Evolutionary conservation across 305 asterid species (phyloP).

Genomic region (Withania somnifera): DNA sequence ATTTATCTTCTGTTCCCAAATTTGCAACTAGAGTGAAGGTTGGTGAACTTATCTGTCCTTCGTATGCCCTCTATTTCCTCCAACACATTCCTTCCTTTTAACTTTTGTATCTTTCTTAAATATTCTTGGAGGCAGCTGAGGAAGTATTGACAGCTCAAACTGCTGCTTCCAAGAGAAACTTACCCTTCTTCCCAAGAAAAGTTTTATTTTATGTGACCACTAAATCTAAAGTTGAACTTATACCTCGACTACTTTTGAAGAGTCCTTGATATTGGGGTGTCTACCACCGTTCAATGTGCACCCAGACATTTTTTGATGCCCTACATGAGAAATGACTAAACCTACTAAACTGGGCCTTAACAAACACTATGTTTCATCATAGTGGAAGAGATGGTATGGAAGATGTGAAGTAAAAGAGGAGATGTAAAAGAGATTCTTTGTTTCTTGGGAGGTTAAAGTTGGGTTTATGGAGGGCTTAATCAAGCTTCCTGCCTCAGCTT

Average conservation of each 20-base stretch:
- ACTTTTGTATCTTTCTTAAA: background rate
- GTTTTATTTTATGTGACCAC: background rate
- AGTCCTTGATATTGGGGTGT: background rate
- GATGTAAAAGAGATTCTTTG: background rate
- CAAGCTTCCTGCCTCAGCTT: background rate
- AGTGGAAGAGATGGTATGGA: background rate
- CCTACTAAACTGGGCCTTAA: background rate
- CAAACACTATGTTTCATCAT: background rate
- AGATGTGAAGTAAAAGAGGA: background rate
- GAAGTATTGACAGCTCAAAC: background rate
- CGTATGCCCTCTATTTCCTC: background rate
- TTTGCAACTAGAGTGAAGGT: background rate
- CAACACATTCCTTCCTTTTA: background rate
- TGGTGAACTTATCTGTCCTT: background rate
- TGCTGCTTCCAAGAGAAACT: background rate
- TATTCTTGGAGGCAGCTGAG: background rate
- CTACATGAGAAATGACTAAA: background rate
- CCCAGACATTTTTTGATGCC: background rate
- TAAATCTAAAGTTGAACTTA: background rate
- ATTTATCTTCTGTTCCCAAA: background rate
- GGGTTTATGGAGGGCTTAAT: background rate
- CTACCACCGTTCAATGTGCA: background rate
- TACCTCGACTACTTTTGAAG: background rate
- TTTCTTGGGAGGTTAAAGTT: background rate
- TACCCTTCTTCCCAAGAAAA: background rate